Evolutionary conservation across 2,329 filamentous ascomycete genomes (phyloP), one percentile per base, ranked within the genome.

Genomic region (Lojkania enalia): DNA sequence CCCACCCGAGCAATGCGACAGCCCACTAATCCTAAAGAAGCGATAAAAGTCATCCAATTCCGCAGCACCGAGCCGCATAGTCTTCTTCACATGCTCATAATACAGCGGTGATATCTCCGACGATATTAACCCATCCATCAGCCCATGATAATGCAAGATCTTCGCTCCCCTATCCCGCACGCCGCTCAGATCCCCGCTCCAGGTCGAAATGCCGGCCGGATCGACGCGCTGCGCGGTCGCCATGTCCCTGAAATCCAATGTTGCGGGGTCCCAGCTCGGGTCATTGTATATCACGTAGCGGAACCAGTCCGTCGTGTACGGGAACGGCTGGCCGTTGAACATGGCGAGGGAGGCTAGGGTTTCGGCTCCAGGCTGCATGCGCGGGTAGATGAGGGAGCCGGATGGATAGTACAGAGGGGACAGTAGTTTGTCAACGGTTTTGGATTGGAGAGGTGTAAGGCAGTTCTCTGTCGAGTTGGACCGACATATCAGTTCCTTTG

Each of bases 11-110:
- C 79, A 82, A 58, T 82, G 79, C 2, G 61, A 67, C 67, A 79
- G 77, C 5, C 79, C 80, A 45, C 60, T 75, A 59, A 76, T 76
- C 21, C 71, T 71, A 67, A 82, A 82, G 60, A 71, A 75, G 36
- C 78, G 72, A 51, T 78, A 74, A 47, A 76, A 77, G 1, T 61
- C 54, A 44, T 77, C 73, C 4, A 77, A 56, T 42, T 70, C 47
- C 0, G 48, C 36, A 1, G 59, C 38, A 0, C 61, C 49, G 0
- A 67, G 54, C 2, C 58, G 51, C 74, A 79, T 76, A 0, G 72
- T 76, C 19, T 60, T n/a, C 2, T 66, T 61, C 3, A 78, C 72
- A 35, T 77, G 67, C 35, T 77, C 64, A 60, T 79, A 79, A 67
- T 79, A 79, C 11, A 72, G 60, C 9, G 71, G 68, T 11, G 69